A percentile compares a stretch with the other conserved stretches of the same genome.
phyloP scores from a whole-genome alignment of 2,329 filamentous ascomycete species.

The Penicillium rolfsii region DNA sequence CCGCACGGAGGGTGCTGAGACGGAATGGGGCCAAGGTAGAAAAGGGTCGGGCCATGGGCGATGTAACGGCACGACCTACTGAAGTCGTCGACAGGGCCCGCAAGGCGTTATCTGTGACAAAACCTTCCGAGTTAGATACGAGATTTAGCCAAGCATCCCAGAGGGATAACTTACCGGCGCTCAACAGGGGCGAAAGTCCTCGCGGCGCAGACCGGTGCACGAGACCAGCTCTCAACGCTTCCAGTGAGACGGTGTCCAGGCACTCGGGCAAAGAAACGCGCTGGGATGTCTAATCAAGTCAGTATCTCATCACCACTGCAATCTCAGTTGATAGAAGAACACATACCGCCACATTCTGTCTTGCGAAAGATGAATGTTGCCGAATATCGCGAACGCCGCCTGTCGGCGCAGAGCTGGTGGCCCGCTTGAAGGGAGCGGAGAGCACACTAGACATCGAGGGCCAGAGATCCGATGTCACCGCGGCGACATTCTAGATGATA shows the following conservation, averaged over 20 bases:
- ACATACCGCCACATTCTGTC: slow-evolving; percentile 30
- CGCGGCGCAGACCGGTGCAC: slow-evolving; percentile 24
- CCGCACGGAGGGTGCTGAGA: slow-evolving; percentile 30
- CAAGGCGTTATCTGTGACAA: slow-evolving; percentile 21
- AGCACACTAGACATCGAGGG: slow-evolving; percentile 48
- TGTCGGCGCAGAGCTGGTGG: slow-evolving; percentile 30
- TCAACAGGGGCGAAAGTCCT: slow-evolving; percentile 24
- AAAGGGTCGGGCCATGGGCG: slow-evolving; percentile 34
- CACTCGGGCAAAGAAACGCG: slow-evolving; percentile 32
- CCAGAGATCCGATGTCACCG: slow-evolving; percentile 50
- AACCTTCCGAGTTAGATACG: slow-evolving; percentile 4
- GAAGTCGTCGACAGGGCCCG: slow-evolving; percentile 26
- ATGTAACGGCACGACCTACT: slow-evolving; percentile 18
- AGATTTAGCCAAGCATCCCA: background rate
- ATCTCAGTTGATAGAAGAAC: background rate
- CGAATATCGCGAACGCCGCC: slow-evolving; percentile 17
- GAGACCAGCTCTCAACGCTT: slow-evolving; percentile 29
- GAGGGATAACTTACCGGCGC: slow-evolving; percentile 22
- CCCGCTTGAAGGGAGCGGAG: slow-evolving; percentile 41
- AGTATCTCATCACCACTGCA: slow-evolving; percentile 3
- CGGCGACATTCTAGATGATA: slow-evolving; percentile 49
- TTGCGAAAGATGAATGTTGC: slow-evolving; percentile 18
- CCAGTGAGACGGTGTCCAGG: slow-evolving; percentile 31
- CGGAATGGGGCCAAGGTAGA: slow-evolving; percentile 39
- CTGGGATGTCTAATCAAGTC: slow-evolving; percentile 16